Base-by-base conservation (phyloP, 257 asterid genomes). In the Nicotiana tomentosiformis region DNA sequence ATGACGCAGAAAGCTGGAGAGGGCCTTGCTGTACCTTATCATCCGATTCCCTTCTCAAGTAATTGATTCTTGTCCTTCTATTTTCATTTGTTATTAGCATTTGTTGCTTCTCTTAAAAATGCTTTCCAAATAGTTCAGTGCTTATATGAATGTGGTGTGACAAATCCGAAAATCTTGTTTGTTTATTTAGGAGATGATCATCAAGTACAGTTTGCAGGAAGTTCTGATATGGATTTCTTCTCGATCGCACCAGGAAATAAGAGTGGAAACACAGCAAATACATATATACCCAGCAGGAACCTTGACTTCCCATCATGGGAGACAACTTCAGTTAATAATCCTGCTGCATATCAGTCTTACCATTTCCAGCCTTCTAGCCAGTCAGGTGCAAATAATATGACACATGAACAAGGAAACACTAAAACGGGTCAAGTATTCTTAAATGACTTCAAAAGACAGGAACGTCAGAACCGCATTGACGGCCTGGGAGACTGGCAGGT, bases 401-500 rank as follows among this genome's bases (percentile, higher is more conserved):
- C 89, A 86, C 87, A 81, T 85, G 94, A 87, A 83, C 92, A 86
- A 85, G 90, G 86, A 79, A 91, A 82, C 83, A 91, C 87, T 66
- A 74, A 85, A 64, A 84, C 87, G 62, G 92, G 89, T 66, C 93
- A 90, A 81, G 88, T 86, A 76, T 79, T 87, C 76, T 77, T 85
- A 33, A 88, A 89, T 80, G 84, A 84, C 72, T 77, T 80, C 55
- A 81, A 89, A 33, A 83, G 82, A 80, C 92, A 88, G 84, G 91
- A 88, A 78, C 84, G 82, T 60, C 86, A 84, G 83, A 85, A 69
- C 83, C 85, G 37, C 80, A 81, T 89, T 35, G 88, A 84, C 88
- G 88, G 89, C 84, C 76, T 88, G 85, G 92, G 89, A 77, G 91
- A 88, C 83, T 91, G 95, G 95, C 96, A 94, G 97, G 99, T 94